phyloP scores from a whole-genome alignment of 495 filamentous ascomycete species.

The Articulospora tetracladia region DNA sequence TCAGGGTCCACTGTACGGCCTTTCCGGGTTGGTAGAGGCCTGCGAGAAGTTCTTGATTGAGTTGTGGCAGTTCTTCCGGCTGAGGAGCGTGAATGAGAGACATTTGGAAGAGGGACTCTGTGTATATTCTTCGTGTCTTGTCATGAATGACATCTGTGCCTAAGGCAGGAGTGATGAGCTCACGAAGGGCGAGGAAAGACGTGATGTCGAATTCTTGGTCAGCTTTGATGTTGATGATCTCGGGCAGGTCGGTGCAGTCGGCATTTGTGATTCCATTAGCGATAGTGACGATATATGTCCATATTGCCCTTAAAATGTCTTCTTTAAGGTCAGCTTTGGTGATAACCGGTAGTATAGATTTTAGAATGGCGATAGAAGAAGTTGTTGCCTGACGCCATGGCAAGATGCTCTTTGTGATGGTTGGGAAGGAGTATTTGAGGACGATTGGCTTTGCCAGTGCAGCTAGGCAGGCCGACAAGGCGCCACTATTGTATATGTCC shows the following conservation, averaged over 20 bases:
- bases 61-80: conserved; percentile 56
- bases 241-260: conserved; percentile 40
- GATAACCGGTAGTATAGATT: conserved; percentile 60
- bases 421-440: conserved; percentile 69
- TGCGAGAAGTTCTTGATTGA: conserved; percentile 52
- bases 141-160: conserved; percentile 63
- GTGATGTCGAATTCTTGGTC: conserved; percentile 80
- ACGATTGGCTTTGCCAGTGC: conserved; percentile 64
- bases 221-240: conserved; percentile 40
- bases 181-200: conserved; percentile 62
- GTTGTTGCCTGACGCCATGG: conserved; percentile 80
- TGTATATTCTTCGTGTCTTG: conserved; percentile 63
- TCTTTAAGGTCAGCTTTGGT: conserved; percentile 47
- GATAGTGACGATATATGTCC: conserved; percentile 56
- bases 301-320: conserved; percentile 45
- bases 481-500: conserved; percentile 62
- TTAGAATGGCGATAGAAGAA: conserved; percentile 62
- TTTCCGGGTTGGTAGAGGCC: conserved; percentile 59
- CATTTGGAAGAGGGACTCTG: conserved; percentile 71
- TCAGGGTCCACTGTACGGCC: conserved; percentile 68
- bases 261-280: conserved; percentile 57
- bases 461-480: conserved; percentile 54
- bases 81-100: conserved; percentile 76
- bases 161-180: conserved; percentile 70
- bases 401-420: conserved; percentile 50